phyloP scores from a whole-genome alignment of 306 rosid genomes.

The Rosa multiflora region DNA sequence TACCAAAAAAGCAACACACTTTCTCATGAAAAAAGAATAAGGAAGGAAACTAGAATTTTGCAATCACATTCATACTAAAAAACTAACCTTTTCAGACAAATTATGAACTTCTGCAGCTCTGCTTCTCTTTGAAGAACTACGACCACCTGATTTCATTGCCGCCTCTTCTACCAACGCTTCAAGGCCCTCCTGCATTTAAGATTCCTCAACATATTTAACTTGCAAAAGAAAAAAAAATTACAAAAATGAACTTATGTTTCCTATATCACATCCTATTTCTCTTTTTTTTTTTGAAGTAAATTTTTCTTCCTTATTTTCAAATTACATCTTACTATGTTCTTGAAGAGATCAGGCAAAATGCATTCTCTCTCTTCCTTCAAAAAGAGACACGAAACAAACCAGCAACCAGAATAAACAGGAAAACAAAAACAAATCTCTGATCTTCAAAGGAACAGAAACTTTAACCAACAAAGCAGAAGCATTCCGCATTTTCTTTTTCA shows the following conservation, averaged over 20 bases:
- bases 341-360: neutral
- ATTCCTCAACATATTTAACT: constrained; percentile 1
- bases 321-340: neutral
- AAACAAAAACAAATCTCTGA: neutral
- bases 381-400: constrained; percentile 12
- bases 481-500: neutral
- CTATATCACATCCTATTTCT: neutral
- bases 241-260: neutral
- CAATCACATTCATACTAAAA: constrained; percentile 1
- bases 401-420: neutral
- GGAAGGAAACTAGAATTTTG: neutral
- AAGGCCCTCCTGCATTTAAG: constrained; percentile 61
- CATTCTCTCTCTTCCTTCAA: neutral
- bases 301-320: neutral
- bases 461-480: neutral
- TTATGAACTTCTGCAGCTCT: constrained; percentile 99
- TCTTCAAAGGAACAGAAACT: neutral
- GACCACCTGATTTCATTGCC: constrained; percentile 38
- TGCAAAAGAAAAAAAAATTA: neutral
- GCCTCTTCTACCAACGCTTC: constrained; percentile 63
- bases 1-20: neutral
- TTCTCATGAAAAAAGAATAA: neutral
- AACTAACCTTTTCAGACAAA: constrained; percentile 82
- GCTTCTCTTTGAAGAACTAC: constrained; percentile 83
- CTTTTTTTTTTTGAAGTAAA: neutral